Conservation (phyloP, 345 rosid genomes). For the Melastoma malabathricum region DNA sequence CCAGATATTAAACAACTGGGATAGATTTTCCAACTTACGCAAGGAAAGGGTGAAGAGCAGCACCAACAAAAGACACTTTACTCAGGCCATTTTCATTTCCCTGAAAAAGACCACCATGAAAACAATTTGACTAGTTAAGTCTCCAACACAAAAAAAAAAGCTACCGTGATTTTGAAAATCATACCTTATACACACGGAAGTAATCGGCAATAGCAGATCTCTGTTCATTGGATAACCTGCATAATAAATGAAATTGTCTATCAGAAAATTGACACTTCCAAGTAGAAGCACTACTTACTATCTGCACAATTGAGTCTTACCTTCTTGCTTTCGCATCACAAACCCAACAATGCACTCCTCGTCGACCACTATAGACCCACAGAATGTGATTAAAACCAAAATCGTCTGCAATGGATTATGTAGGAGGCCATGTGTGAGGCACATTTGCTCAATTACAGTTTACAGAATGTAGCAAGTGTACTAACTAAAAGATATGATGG, state of each 20-base stretch:
- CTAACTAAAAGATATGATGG: background rate
- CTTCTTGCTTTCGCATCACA: slow-evolving; percentile 91
- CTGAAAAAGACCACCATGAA: slow-evolving; percentile 1
- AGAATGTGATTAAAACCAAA: slow-evolving; percentile 86
- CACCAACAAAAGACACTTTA: slow-evolving; percentile 57
- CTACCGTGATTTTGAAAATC: background rate
- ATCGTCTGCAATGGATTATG: slow-evolving; percentile 41
- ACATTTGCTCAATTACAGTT: background rate
- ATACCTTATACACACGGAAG: slow-evolving; percentile 74
- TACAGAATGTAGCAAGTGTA: background rate
- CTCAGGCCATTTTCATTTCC: slow-evolving; percentile 77
- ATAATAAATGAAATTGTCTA: background rate
- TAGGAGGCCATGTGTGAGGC: background rate
- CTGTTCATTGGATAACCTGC: slow-evolving; percentile 81
- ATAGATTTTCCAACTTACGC: slow-evolving; percentile 34
- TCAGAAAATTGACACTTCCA: too few relatives aligned
- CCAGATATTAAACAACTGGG: slow-evolving; percentile 2
- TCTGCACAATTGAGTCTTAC: slow-evolving; percentile 18
- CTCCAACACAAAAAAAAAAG: background rate
- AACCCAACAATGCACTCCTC: slow-evolving; percentile 98
- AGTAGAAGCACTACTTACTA: background rate
- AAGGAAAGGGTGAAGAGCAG: slow-evolving; percentile 78
- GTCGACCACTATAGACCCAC: slow-evolving; percentile 92
- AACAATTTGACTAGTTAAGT: background rate
- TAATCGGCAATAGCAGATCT: slow-evolving; percentile 86